phyloP scores from a whole-genome alignment of 164 flowering plant species.

The Nymphaea colorata region DNA sequence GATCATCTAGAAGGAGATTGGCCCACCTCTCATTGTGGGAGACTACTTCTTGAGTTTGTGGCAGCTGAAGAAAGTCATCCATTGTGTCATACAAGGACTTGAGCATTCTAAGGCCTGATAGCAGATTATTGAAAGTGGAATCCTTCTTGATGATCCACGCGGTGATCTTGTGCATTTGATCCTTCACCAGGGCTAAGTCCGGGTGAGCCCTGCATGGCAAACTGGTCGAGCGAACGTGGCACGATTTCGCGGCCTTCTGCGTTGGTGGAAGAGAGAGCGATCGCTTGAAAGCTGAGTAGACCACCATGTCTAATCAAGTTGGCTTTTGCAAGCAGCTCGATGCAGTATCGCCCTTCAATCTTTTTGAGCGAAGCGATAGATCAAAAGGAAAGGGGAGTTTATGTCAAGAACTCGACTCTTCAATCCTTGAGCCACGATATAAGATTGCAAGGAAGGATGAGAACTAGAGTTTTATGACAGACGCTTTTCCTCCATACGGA shows the following conservation, averaged over 20 bases:
- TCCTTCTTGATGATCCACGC: slow-evolving; percentile 22
- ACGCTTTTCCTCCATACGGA: too few species aligned
- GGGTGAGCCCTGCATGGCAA: slow-evolving; percentile 79
- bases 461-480: too few species aligned
- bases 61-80: slow-evolving; percentile 43
- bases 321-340: background rate
- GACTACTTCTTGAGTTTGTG: slow-evolving; percentile 48
- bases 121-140: slow-evolving; percentile 28
- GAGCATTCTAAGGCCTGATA: slow-evolving; percentile 34
- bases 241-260: slow-evolving; percentile 10
- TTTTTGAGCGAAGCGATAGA: too few species aligned
- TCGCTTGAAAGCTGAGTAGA: background rate
- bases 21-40: slow-evolving; percentile 20
- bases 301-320: background rate
- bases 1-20: slow-evolving; percentile 57
- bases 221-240: slow-evolving; percentile 61
- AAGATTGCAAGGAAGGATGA: too few species aligned
- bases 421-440: too few species aligned
- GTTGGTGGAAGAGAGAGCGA: background rate
- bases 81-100: slow-evolving; percentile 27
- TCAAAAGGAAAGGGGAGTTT: too few species aligned
- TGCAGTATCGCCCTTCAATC: too few species aligned
- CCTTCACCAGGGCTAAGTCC: slow-evolving; percentile 44
- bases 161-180: slow-evolving; percentile 30
- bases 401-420: too few species aligned